A percentile compares a stretch with the other conserved stretches of the same genome.
phyloP scores from a whole-genome alignment of 768 basidiomycete genomes.

The Jaapia argillacea region DNA sequence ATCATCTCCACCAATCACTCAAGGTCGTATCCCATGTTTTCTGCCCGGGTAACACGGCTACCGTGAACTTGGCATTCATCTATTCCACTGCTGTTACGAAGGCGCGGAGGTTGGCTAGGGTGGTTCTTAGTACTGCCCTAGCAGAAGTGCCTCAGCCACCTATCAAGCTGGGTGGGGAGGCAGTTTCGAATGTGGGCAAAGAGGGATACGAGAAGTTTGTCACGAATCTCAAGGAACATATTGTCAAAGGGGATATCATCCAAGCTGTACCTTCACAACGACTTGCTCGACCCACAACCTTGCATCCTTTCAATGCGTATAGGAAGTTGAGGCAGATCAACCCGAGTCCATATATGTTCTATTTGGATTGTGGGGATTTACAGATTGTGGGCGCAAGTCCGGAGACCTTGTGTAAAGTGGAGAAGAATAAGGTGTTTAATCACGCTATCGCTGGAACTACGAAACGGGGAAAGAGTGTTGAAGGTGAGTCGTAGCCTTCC shows the following conservation, averaged over 20 bases:
- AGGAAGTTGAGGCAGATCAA: constrained; percentile 89
- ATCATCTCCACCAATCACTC: constrained; percentile 91
- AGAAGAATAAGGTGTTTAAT: constrained; percentile 85
- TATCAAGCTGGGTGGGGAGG: constrained; percentile 52
- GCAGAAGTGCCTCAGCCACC: constrained; percentile 63
- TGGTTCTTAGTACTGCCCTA: constrained; percentile 38
- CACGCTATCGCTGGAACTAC: constrained; percentile 98
- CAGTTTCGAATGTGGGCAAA: constrained; percentile 87
- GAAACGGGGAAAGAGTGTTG: constrained; percentile 71
- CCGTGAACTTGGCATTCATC: constrained; percentile 67
- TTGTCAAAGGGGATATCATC: constrained; percentile 94
- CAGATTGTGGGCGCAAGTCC: constrained; percentile 98
- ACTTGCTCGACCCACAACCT: constrained; percentile 68
- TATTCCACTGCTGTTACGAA: constrained; percentile 84
- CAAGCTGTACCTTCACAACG: constrained; percentile 97
- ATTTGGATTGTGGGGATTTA: constrained; percentile 84
- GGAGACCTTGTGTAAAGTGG: constrained; percentile 94
- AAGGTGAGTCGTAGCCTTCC: no score
- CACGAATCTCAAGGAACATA: constrained; percentile 86
- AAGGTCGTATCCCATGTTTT: constrained; percentile 97
- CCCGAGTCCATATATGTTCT: constrained; percentile 99
- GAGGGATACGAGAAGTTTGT: constrained; percentile 88
- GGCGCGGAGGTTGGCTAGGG: constrained; percentile 70
- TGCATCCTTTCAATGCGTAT: constrained; percentile 98
- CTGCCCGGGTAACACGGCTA: constrained; percentile 58